Evolutionary conservation across 345 rosid genomes (phyloP), one percentile per base, ranked within the genome.

Genomic region (Gossypium arboreum): DNA sequence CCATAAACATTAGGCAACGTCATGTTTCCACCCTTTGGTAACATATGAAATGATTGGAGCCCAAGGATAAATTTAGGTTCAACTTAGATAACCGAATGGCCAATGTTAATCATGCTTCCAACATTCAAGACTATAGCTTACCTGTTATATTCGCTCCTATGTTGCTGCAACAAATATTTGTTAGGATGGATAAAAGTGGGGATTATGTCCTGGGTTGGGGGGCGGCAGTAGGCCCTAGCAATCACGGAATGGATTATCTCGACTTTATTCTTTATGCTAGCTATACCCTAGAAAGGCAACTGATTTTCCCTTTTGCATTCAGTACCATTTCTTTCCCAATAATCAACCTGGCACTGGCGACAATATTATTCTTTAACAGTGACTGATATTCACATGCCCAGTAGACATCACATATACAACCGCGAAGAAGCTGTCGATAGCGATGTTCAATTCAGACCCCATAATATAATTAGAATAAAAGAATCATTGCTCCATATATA

Each of bases 381-480:
- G 47, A 2, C 11, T 45, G 47, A 27, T 57, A 22, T 10, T 44
- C 76, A 73, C 76, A 73, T 73, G 76, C 48, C 22, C 44, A 1
- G 55, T 25, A 41, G 22, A 59, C 75, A 59, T 18, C 11, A 34
- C 20, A 18, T 58, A 9, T 7, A 20, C 58, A 59, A 3, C 56
- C 41, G 15, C 56, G 54, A 70, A 27, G 25, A 70, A 54, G 12
- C 25, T 27, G 47, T 50, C 24, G 60, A 16, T 29, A 70, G 24
- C 25, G 43, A 52, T 51, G 16, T 51, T 20, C n/a, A 69, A 16
- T 58, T 10, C 67, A 11, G 59, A 34, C 60, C 17, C 43, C 27
- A 43, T 68, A 15, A 56, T 41, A 5, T 17, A 16, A 55, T 18
- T 55, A 58, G 74, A 77, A 75, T 75, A 72, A 62, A 64, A 72